phyloP scores from a whole-genome alignment of 805 yeast genomes.

The Wickerhamiella azyma region DNA sequence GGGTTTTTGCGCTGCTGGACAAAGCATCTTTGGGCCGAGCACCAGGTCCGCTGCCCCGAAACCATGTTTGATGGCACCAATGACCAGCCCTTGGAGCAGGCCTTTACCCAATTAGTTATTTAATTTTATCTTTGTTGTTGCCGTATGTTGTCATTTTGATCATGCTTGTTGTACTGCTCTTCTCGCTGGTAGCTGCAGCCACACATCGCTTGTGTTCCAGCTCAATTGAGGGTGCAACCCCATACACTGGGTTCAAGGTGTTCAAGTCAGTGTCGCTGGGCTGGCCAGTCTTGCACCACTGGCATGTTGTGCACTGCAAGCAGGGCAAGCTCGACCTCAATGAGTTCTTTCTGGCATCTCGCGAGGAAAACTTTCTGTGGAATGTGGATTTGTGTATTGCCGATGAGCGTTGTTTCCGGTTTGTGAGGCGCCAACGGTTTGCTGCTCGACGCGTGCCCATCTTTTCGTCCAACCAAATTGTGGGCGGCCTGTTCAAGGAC shows the following conservation, averaged over 20 bases:
- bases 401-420: slow-evolving; percentile 35
- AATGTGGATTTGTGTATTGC: slow-evolving; percentile 10
- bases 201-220: slow-evolving; percentile 15
- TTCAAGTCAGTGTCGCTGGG: slow-evolving; percentile 36
- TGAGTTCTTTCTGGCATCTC: slow-evolving; percentile 12
- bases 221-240: slow-evolving; percentile 11
- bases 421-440: slow-evolving; percentile 45
- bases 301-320: slow-evolving; percentile 39
- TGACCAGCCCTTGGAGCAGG: not conserved
- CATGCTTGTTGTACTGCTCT: not conserved
- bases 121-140: not conserved
- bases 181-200: not conserved
- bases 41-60: not conserved
- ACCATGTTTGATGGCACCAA: not conserved
- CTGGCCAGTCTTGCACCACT: slow-evolving; percentile 31
- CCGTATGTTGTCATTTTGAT: not conserved
- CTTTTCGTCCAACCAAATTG: slow-evolving; percentile 42
- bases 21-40: too few relatives aligned
- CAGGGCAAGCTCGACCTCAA: slow-evolving; percentile 28
- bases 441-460: slow-evolving; percentile 33
- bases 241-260: slow-evolving; percentile 45
- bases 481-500: slow-evolving; percentile 49
- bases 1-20: too few relatives aligned
- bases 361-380: slow-evolving; percentile 15
- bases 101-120: not conserved